These are phyloP conservation scores for Porcisia deanei DNA, from an alignment of 208 protist species.

Conservation along the genomic window DNA sequence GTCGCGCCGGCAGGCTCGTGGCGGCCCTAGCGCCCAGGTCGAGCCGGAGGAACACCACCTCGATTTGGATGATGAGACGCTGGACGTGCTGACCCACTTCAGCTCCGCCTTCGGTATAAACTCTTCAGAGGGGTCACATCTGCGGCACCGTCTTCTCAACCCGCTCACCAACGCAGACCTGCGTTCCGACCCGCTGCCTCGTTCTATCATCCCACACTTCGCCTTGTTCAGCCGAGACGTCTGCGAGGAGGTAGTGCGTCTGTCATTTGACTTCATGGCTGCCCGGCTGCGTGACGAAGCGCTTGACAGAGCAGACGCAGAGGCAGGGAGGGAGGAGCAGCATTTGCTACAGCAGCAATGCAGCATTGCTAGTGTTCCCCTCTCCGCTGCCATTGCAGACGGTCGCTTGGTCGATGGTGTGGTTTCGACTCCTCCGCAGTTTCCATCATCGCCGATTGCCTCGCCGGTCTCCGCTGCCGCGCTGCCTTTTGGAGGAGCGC, in stretches of 20 bases:
- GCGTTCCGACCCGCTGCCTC: constrained; percentile 17
- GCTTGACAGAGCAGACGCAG: constrained; percentile 11
- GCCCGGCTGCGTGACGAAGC: constrained; percentile 18
- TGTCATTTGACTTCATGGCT: constrained; percentile 31
- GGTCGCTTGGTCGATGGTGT: background rate
- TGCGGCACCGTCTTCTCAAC: constrained; percentile 27
- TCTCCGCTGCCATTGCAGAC: background rate
- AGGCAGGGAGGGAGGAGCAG: background rate
- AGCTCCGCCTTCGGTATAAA: background rate
- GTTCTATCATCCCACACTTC: constrained; percentile 31
- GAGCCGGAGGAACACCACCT: background rate
- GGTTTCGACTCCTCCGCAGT: background rate
- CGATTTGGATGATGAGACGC: background rate
- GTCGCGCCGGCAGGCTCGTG: background rate
- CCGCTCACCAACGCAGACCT: constrained; percentile 9
- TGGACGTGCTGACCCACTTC: background rate
- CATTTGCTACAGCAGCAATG: constrained; percentile 7
- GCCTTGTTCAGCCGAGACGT: constrained; percentile 27
- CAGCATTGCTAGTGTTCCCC: background rate
- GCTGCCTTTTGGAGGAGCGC: background rate
- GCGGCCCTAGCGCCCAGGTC: background rate
- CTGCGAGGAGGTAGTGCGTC: constrained; percentile 27
- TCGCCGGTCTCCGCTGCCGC: constrained; percentile 8
- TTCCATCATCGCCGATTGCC: constrained; percentile 7
- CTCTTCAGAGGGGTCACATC: constrained; percentile 2